phyloP scores from a whole-genome alignment of 176 grass and related monocot genomes.

The Aegilops tauschii region DNA sequence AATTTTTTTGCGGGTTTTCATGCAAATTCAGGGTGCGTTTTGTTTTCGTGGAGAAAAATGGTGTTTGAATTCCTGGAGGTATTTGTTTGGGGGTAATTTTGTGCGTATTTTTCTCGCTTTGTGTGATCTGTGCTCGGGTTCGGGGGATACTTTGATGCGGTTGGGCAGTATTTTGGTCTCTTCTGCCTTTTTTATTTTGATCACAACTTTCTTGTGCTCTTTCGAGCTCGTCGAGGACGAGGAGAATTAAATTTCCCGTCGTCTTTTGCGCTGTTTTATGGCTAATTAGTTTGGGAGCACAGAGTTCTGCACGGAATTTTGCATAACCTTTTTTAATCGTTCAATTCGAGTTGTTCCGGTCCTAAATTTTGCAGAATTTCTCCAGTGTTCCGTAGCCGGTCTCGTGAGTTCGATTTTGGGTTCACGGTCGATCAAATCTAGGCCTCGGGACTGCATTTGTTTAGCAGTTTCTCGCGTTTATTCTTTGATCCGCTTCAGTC shows the following conservation, averaged over 20 bases:
- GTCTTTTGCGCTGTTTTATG: not conserved
- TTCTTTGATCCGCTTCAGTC: slow-evolving; percentile 42
- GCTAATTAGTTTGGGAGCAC: slow-evolving; percentile 17
- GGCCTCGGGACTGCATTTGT: not conserved
- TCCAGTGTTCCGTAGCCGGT: not conserved
- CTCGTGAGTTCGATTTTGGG: not conserved
- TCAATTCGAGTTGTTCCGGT: slow-evolving; percentile 3
- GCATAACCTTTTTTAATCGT: not conserved
- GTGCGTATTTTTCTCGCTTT: not conserved
- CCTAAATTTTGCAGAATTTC: not conserved
- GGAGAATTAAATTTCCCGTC: not conserved
- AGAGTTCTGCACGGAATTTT: slow-evolving; percentile 5
- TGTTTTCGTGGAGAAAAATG: not conserved
- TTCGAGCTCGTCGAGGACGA: slow-evolving; percentile 20
- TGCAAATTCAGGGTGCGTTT: not conserved
- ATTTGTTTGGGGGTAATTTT: not conserved
- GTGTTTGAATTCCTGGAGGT: not conserved
- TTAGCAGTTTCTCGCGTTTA: not conserved
- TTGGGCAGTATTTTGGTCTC: slow-evolving; percentile 37
- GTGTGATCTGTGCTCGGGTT: slow-evolving; percentile 13
- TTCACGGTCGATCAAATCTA: not conserved
- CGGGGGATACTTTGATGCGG: not conserved
- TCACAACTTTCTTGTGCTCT: slow-evolving; percentile 55
- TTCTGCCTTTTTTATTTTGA: slow-evolving; percentile 39
- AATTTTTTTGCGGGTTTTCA: not conserved